Conservation (phyloP, 257 asterid genomes). For the Avicennia marina region DNA sequence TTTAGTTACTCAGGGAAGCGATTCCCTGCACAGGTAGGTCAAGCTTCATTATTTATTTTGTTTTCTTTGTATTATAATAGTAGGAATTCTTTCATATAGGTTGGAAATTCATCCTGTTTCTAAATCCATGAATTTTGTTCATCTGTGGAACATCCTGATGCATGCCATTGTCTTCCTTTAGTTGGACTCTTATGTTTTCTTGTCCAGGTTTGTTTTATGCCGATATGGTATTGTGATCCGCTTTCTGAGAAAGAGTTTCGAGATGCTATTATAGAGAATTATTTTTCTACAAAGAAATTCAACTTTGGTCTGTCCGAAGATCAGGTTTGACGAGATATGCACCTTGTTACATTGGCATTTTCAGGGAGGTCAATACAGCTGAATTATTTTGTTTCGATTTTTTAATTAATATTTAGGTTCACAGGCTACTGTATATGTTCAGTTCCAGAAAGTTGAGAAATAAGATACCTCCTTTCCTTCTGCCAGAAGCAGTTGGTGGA, state of each 20-base stretch:
- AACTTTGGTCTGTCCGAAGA: constrained; percentile 60
- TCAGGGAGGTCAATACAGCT: constrained; percentile 16
- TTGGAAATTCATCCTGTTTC: too few relatives aligned
- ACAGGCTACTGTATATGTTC: constrained; percentile 55
- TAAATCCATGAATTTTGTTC: too few relatives aligned
- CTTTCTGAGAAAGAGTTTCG: constrained; percentile 61
- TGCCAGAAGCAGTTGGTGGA: constrained; percentile 15
- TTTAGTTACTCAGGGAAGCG: constrained; percentile 47
- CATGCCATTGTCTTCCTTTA: constrained; percentile 6
- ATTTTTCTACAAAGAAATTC: constrained; percentile 58
- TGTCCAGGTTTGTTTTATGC: constrained; percentile 58
- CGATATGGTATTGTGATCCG: constrained; percentile 67
- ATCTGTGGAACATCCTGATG: neutral
- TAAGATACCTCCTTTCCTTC: constrained; percentile 23
- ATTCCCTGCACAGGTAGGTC: constrained; percentile 68
- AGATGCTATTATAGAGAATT: constrained; percentile 65
- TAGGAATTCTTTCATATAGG: too few relatives aligned
- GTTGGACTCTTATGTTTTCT: constrained; percentile 13
- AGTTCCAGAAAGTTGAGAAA: constrained; percentile 48
- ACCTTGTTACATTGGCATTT: constrained; percentile 13
- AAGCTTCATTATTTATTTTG: neutral
- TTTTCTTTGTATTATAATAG: too few relatives aligned
- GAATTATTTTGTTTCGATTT: constrained; percentile 9
- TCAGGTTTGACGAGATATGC: constrained; percentile 48
- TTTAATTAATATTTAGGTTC: constrained; percentile 38